phyloP scores from a whole-genome alignment of 1,284 basidiomycete species.

The Austroboletus novae-zelandiae region DNA sequence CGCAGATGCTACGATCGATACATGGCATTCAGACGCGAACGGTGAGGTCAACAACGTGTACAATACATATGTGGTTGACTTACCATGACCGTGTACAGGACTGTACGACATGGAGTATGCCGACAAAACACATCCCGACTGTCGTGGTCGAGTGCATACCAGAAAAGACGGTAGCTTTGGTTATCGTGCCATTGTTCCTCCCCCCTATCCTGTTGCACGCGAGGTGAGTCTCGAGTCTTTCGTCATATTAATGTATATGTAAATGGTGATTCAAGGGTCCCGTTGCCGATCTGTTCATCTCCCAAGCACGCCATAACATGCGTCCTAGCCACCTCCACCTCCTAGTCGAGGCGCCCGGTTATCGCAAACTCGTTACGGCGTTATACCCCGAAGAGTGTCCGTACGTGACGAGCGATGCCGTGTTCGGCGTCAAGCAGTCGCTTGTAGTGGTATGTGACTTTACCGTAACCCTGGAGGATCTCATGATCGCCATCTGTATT shows the following conservation, averaged over 20 bases:
- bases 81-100: conserved; percentile 30
- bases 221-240: conserved; percentile 46
- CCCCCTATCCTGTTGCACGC: conserved; percentile 77
- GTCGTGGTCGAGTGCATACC: conserved; percentile 67
- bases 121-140: conserved; percentile 63
- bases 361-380: conserved; percentile 70
- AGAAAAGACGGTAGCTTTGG: conserved; percentile 65
- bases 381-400: conserved; percentile 72
- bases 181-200: conserved; percentile 77
- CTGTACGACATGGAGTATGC: conserved; percentile 67
- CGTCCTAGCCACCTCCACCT: conserved; percentile 81
- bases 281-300: conserved; percentile 61
- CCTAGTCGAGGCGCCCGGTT: conserved; percentile 68
- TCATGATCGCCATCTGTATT: not conserved
- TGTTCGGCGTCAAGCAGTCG: conserved; percentile 77
- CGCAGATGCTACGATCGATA: conserved; percentile 67
- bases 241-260: not conserved
- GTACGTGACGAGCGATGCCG: conserved; percentile 66
- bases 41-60: conserved; percentile 35
- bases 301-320: conserved; percentile 69
- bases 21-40: conserved; percentile 82
- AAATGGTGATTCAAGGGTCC: conserved; percentile 52
- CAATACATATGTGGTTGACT: not conserved
- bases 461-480: too few relatives aligned
- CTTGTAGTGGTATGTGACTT: conserved; percentile 48